Percentiles rank a stretch among this genome's conserved stretches.
Evolutionary conservation across 2,329 filamentous ascomycete species (phyloP).

Genomic region (Nothophoma quercina): DNA sequence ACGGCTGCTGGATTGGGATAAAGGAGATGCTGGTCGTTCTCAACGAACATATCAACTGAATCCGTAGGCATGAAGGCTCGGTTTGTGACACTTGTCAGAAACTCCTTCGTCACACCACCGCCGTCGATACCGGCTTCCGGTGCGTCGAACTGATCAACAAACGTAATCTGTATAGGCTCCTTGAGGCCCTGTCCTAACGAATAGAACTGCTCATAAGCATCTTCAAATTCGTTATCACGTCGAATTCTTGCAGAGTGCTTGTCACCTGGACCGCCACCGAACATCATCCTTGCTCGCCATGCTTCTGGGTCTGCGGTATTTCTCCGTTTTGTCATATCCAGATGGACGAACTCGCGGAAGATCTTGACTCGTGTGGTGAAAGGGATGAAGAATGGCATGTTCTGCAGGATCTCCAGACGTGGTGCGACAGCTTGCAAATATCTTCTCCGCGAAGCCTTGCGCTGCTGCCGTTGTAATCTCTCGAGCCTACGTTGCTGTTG

Average conservation of each 20-base stretch:
- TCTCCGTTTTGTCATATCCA: constrained; percentile 78
- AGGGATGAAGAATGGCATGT: constrained; percentile 96
- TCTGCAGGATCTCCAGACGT: constrained; percentile 86
- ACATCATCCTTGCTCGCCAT: constrained; percentile 69
- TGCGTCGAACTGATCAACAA: constrained; percentile 87
- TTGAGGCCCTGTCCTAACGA: constrained; percentile 82
- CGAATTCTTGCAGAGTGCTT: constrained; percentile 78
- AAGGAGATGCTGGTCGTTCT: constrained; percentile 84
- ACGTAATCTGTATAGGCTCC: constrained; percentile 95
- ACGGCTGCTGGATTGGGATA: constrained; percentile 85
- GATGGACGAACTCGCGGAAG: constrained; percentile 87
- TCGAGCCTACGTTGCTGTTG: constrained; percentile 70
- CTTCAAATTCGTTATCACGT: constrained; percentile 80
- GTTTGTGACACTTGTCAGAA: constrained; percentile 84
- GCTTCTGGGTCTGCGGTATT: constrained; percentile 75
- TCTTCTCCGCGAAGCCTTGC: constrained; percentile 72
- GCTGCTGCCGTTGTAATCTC: constrained; percentile 68
- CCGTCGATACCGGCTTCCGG: constrained; percentile 95
- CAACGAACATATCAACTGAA: constrained; percentile 71
- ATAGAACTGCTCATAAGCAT: constrained; percentile 87
- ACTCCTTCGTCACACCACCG: constrained; percentile 96
- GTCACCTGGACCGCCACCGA: constrained; percentile 45
- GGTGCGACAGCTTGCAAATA: constrained; percentile 82
- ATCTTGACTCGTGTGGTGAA: constrained; percentile 91
- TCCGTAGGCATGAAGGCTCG: constrained; percentile 76